phyloP scores from a whole-genome alignment of 2,329 filamentous ascomycete species.

The Apiospora kogelbergensis region DNA sequence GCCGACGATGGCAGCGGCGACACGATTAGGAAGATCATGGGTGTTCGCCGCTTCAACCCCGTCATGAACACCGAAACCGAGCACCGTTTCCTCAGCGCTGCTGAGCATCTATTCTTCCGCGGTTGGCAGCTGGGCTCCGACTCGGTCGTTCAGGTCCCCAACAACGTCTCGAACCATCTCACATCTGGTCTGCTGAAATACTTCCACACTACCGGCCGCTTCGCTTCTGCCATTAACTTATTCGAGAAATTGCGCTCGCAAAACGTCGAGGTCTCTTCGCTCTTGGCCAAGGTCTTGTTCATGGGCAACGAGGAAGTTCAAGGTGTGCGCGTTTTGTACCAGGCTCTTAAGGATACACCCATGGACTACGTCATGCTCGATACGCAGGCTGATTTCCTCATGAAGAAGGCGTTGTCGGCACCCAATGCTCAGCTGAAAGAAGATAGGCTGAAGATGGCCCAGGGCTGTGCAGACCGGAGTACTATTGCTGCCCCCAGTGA shows the following conservation, averaged over 20 bases:
- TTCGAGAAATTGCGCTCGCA: slow-evolving; percentile 93
- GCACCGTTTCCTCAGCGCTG: slow-evolving; percentile 91
- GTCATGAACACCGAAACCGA: slow-evolving; percentile 98
- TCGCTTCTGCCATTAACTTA: slow-evolving; percentile 92
- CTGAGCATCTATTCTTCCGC: slow-evolving; percentile 92
- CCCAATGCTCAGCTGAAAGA: slow-evolving; percentile 55
- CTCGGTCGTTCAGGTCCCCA: slow-evolving; percentile 95
- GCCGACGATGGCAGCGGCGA: slow-evolving; percentile 94
- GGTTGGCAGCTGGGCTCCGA: slow-evolving; percentile 96
- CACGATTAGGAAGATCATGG: slow-evolving; percentile 93
- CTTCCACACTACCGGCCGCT: slow-evolving; percentile 91
- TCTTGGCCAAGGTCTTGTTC: slow-evolving; percentile 87
- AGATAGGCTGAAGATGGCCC: slow-evolving; percentile 76
- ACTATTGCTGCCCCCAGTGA: slow-evolving; percentile 95
- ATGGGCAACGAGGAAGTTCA: slow-evolving; percentile 98
- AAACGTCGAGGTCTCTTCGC: slow-evolving; percentile 90
- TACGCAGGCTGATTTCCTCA: slow-evolving; percentile 87
- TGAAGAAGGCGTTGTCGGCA: slow-evolving; percentile 71
- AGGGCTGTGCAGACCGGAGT: slow-evolving; percentile 90
- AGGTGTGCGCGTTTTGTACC: slow-evolving; percentile 82
- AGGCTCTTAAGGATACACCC: slow-evolving; percentile 84
- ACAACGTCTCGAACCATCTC: slow-evolving; percentile 92
- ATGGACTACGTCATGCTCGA: slow-evolving; percentile 99
- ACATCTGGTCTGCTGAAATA: slow-evolving; percentile 93
- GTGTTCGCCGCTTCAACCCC: slow-evolving; percentile 95